A percentile compares a stretch with the other conserved stretches of the same genome.
Conservation (phyloP, 192 early-diverging fungal genomes). For the Coemansia sp. region DNA sequence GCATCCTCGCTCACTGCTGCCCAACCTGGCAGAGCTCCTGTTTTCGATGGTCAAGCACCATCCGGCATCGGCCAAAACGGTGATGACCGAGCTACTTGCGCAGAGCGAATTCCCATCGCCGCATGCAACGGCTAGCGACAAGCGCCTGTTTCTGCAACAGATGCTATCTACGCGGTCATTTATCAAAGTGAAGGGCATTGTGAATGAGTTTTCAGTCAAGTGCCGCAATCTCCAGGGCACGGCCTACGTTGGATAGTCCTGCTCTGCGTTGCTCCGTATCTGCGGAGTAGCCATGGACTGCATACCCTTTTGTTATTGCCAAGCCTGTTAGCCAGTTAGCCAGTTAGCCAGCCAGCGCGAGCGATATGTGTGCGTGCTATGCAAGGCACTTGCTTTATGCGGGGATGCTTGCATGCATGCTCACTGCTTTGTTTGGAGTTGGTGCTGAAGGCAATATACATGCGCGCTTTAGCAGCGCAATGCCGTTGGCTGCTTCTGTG, state of each 20-base stretch:
- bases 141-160: constrained; percentile 37
- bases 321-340: no score
- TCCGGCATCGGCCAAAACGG: constrained; percentile 6
- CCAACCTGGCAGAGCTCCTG: constrained; percentile 43
- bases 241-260: constrained; percentile 7
- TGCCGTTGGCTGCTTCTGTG: neutral
- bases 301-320: no score
- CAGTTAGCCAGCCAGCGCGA: no score
- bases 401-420: no score
- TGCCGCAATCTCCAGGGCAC: constrained; percentile 47
- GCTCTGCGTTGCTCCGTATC: no score
- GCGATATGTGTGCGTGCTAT: no score
- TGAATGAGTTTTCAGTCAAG: constrained; percentile 36
- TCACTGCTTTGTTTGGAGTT: no score
- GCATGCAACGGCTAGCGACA: constrained; percentile 19
- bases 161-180: constrained; percentile 35
- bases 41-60: constrained; percentile 45
- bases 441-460: no score
- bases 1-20: constrained; percentile 48
- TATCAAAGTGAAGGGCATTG: constrained; percentile 22
- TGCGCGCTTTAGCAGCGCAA: neutral
- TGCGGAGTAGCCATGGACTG: no score
- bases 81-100: constrained; percentile 30
- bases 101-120: constrained; percentile 34
- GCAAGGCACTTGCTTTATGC: no score